Base-by-base conservation (phyloP, 2,329 filamentous ascomycete genomes). In the Fonsecaea nubica region DNA sequence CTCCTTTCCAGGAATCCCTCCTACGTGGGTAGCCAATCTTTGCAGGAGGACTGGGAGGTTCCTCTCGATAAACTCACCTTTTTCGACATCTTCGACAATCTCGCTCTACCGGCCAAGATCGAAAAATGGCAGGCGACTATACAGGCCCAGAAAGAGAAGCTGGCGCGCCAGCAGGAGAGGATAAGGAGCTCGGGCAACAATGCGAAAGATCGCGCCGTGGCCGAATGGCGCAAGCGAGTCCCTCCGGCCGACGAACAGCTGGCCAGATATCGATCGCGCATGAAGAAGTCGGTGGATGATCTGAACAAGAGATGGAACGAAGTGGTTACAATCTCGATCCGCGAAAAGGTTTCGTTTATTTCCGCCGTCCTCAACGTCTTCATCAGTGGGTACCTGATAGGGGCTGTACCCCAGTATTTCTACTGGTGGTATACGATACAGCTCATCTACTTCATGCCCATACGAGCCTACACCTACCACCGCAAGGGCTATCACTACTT, bases 361-460 rank as follows among this genome's bases (percentile, higher is more conserved):
- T 94, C 89, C 67, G 95, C 93, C 74, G 93, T 97, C 72, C 87
- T 97, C 81, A 99, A 99, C 80, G 95, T 99, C 77, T 96, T 99
- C 80, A 89, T 98, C 76, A 96, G 92, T 72, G 95, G 94, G 65
- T 98, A 97, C 77, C 83, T 99, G 55, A 91, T 99, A 61, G 95
- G 95, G 67, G 92, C 88, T 35, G 90, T 85, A 73, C 93, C 95
- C 0, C 84, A 96, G 73, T 90, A 88, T 77, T 97, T 98, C 78
- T 94, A 96, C 73, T 81, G 90, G 72, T 99, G 95, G 95, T 99
- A 97, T 78, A 93, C 92, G 7, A 85, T 79, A 2, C 93, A 97
- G 79, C 85, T 97, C 50, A 78, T 92, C 67, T 98, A 97, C 80
- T 98, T 97, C 79, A 97, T 98, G 94, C 95, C 95, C 12, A 92